A percentile compares a stretch with the other conserved stretches of the same genome.
phyloP scores from a whole-genome alignment of 2,329 filamentous ascomycete species.

The Chrysosphaeria jannelii region DNA sequence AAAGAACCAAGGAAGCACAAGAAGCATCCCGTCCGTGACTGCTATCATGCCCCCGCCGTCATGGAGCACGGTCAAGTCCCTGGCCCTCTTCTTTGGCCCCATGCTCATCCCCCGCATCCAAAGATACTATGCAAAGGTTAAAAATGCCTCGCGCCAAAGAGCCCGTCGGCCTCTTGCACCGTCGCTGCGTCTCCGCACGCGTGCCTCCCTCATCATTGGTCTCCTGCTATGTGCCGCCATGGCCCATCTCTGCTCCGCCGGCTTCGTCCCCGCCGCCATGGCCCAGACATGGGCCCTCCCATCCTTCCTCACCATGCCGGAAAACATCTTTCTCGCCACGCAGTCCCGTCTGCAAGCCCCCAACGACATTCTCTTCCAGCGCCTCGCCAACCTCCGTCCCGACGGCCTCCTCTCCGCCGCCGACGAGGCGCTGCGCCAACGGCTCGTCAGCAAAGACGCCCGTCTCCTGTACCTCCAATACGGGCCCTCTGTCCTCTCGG shows the following conservation, averaged over 20 bases:
- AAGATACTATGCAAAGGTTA: slow-evolving; percentile 32
- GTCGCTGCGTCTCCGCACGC: slow-evolving; percentile 11
- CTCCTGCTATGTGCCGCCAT: slow-evolving; percentile 9
- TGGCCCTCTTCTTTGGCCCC: slow-evolving; percentile 35
- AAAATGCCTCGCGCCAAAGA: too few species aligned
- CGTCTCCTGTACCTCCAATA: slow-evolving; percentile 59
- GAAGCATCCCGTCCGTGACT: too few species aligned
- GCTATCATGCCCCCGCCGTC: slow-evolving; percentile 9
- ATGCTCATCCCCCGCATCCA: slow-evolving; percentile 37
- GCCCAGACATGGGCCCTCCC: slow-evolving; percentile 21
- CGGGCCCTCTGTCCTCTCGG: slow-evolving; percentile 41
- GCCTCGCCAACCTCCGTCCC: slow-evolving; percentile 28
- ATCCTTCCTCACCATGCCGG: slow-evolving; percentile 32
- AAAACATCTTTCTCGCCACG: slow-evolving; percentile 57
- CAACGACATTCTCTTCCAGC: slow-evolving; percentile 57
- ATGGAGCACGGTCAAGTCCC: slow-evolving; percentile 16
- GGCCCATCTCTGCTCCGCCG: slow-evolving; percentile 2
- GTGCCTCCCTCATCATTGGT: slow-evolving; percentile 29
- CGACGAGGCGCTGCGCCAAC: slow-evolving; percentile 35
- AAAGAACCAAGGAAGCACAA: too few species aligned
- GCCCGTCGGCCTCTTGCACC: slow-evolving; percentile 19
- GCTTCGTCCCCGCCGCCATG: slow-evolving; percentile 1
- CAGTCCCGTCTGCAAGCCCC: slow-evolving; percentile 60
- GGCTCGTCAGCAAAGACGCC: slow-evolving; percentile 40
- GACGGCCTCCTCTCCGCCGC: slow-evolving; percentile 14